Conservation (phyloP, 2,329 filamentous ascomycete genomes). For the Phaeosphaeria sp. region DNA sequence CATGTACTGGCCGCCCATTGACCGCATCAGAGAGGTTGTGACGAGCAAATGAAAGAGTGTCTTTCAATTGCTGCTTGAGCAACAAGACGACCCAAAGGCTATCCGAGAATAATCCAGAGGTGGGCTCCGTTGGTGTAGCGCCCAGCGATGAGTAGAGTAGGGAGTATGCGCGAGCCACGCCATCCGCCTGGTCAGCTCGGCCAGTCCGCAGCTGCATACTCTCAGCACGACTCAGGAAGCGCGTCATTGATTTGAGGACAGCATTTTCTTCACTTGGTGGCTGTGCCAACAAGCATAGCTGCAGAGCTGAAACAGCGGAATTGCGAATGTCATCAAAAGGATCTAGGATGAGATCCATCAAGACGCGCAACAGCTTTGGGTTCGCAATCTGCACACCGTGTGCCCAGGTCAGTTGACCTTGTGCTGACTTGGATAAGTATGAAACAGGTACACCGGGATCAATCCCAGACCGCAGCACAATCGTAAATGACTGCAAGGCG, state of each 20-base stretch:
- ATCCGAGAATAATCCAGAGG: conserved; percentile 19
- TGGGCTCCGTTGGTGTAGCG: conserved; percentile 4
- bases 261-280: conserved; percentile 15
- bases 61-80: conserved; percentile 68
- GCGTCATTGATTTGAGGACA: conserved; percentile 22
- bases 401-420: conserved; percentile 59
- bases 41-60: conserved; percentile 69
- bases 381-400: conserved; percentile 56
- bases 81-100: conserved; percentile 61
- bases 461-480: conserved; percentile 74
- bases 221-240: conserved; percentile 52
- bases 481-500: conserved; percentile 72
- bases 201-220: conserved; percentile 72
- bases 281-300: conserved; percentile 35
- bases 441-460: conserved; percentile 56
- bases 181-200: conserved; percentile 90
- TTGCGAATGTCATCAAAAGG: conserved; percentile 91
- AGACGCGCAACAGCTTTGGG: conserved; percentile 60
- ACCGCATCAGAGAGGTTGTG: conserved; percentile 69
- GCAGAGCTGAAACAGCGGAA: conserved; percentile 56
- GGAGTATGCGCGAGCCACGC: conserved; percentile 78
- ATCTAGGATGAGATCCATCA: conserved; percentile 83
- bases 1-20: conserved; percentile 55
- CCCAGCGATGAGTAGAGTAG: conserved; percentile 67
- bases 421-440: conserved; percentile 56